Percentiles rank a stretch among this genome's conserved stretches.
Evolutionary conservation across 2,329 filamentous ascomycete genomes (phyloP).

Genomic region (Botryosphaeria dothidea): DNA sequence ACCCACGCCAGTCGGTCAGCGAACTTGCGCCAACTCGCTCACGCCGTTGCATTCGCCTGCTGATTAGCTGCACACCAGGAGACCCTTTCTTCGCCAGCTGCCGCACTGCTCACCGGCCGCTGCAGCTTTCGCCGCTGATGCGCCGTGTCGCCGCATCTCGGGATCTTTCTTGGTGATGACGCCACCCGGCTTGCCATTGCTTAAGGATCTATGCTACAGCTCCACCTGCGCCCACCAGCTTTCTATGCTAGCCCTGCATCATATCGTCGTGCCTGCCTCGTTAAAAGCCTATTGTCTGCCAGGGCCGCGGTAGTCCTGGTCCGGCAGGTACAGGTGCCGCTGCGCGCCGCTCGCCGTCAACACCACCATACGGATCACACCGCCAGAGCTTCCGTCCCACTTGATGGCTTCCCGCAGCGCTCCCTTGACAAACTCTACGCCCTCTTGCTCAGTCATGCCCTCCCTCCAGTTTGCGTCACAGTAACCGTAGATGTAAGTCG

Average conservation of each 20-base stretch:
- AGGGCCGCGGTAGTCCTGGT: constrained; percentile 76
- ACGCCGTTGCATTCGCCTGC: background rate
- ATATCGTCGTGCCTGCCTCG: background rate
- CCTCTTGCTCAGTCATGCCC: constrained; percentile 88
- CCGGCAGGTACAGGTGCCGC: constrained; percentile 92
- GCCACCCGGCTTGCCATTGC: constrained; percentile 17
- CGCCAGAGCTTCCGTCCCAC: constrained; percentile 98
- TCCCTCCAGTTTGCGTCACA: constrained; percentile 96
- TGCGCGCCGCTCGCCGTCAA: constrained; percentile 86
- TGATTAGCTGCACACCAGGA: background rate
- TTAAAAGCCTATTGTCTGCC: constrained; percentile 48
- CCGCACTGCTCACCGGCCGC: constrained; percentile 14
- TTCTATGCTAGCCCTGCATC: constrained; percentile 3
- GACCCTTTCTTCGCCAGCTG: background rate
- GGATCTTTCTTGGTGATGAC: constrained; percentile 5
- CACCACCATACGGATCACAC: constrained; percentile 97
- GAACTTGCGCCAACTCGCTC: background rate
- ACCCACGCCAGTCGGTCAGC: background rate
- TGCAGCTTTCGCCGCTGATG: constrained; percentile 16
- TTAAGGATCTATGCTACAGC: constrained; percentile 15
- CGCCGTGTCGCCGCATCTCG: background rate
- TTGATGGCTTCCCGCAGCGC: constrained; percentile 94
- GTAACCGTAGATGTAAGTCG: constrained; percentile 99
- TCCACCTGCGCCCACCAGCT: constrained; percentile 2
- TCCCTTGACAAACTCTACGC: constrained; percentile 89